A percentile compares a stretch with the other conserved stretches of the same genome.
Conservation (phyloP, 2,329 filamentous ascomycete species). For the Cryphonectria japonica region DNA sequence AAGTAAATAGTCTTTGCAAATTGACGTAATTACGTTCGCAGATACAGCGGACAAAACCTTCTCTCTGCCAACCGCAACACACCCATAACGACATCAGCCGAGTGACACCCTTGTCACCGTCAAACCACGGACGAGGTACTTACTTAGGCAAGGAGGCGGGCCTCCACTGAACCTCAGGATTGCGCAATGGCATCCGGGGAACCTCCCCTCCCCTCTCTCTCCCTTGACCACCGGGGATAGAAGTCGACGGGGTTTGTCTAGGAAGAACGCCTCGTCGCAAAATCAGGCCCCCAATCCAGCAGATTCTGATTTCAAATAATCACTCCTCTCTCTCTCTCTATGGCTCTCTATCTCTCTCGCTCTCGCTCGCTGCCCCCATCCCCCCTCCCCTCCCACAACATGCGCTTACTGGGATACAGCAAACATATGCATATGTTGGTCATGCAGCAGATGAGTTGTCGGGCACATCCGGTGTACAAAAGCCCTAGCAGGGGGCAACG, state of each 20-base stretch:
- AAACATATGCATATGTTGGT: conserved; percentile 1
- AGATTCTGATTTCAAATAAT: neutral
- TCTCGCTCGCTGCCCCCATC: no score
- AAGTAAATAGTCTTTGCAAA: no score
- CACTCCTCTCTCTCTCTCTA: neutral
- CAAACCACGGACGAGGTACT: neutral
- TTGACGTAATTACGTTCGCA: no score
- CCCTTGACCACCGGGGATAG: neutral
- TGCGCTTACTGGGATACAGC: neutral
- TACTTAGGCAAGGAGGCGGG: neutral
- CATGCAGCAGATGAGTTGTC: conserved; percentile 1
- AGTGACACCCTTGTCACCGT: neutral
- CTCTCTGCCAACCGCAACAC: neutral
- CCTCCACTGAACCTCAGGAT: neutral
- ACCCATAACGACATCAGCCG: neutral
- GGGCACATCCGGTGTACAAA: neutral
- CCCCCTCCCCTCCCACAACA: neutral
- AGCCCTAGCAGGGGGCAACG: neutral
- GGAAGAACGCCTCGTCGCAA: neutral
- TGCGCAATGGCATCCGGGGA: neutral
- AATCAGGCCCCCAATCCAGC: neutral
- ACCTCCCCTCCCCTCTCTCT: neutral
- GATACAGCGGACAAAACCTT: neutral
- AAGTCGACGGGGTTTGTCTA: neutral
- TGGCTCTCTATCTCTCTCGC: neutral